A percentile compares a stretch with the other conserved stretches of the same genome.
Conservation (phyloP, 2,329 filamentous ascomycete species). For the Fusarium compactum region DNA sequence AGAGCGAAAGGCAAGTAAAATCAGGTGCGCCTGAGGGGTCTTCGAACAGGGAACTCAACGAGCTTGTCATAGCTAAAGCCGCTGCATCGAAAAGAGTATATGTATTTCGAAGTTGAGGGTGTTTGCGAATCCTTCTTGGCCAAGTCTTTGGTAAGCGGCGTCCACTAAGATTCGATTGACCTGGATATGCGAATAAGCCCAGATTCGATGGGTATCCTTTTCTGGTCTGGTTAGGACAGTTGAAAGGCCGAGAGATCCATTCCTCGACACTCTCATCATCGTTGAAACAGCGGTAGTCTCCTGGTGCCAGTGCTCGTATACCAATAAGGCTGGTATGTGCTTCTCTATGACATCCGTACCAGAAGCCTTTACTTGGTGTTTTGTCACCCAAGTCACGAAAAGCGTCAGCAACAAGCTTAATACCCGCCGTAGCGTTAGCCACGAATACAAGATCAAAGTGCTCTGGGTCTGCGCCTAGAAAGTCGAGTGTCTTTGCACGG, state of each 20-base stretch:
- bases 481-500: constrained; percentile 64
- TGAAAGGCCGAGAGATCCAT: constrained; percentile 54
- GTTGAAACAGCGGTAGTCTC: constrained; percentile 68
- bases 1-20: constrained; percentile 71
- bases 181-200: constrained; percentile 72
- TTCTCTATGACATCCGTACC: constrained; percentile 72
- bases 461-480: constrained; percentile 69
- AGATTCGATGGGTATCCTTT: constrained; percentile 36
- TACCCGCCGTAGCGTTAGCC: constrained; percentile 71
- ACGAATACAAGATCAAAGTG: constrained; percentile 73
- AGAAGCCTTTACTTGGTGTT: constrained; percentile 60
- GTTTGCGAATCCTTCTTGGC: constrained; percentile 55
- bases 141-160: constrained; percentile 70
- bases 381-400: constrained; percentile 66
- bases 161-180: constrained; percentile 78
- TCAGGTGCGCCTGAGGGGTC: constrained; percentile 66
- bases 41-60: constrained; percentile 64
- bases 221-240: constrained; percentile 24
- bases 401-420: constrained; percentile 70
- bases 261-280: constrained; percentile 64
- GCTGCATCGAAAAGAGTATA: constrained; percentile 73
- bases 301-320: constrained; percentile 71
- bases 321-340: constrained; percentile 76
- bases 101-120: constrained; percentile 39
- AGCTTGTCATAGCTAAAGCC: constrained; percentile 72